Evolutionary conservation across 345 rosid genomes (phyloP).

Genomic region (Rhizophora apiculata): DNA sequence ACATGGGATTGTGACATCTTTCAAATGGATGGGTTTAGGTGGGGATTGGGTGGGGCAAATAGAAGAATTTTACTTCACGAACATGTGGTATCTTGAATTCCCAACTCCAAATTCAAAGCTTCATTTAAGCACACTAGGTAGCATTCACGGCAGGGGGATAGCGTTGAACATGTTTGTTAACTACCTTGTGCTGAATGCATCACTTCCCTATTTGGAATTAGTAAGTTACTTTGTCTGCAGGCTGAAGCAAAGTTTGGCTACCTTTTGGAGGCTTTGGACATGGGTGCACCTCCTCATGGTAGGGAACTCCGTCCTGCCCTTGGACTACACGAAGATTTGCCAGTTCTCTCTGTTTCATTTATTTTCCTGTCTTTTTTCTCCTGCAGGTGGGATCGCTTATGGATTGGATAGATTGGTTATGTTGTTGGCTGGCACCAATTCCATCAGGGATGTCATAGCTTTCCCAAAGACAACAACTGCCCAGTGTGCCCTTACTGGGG

Average conservation of each 20-base stretch:
- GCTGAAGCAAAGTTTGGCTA: conserved; percentile 95
- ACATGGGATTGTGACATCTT: too few relatives aligned
- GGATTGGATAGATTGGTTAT: conserved; percentile 92
- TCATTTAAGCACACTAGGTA: not conserved
- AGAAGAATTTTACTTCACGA: too few relatives aligned
- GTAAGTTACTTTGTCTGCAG: conserved; percentile 33
- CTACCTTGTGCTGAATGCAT: not conserved
- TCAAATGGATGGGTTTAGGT: too few relatives aligned
- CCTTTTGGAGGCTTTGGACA: conserved; percentile 92
- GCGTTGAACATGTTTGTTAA: not conserved
- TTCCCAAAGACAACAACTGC: conserved; percentile 94
- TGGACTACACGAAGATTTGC: not conserved
- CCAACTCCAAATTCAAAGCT: not conserved
- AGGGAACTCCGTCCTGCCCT: conserved; percentile 12
- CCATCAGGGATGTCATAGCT: conserved; percentile 92
- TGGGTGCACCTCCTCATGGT: conserved; percentile 99
- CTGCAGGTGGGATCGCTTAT: conserved; percentile 85
- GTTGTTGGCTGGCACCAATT: conserved; percentile 72
- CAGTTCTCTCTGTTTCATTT: not conserved
- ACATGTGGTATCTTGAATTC: not conserved
- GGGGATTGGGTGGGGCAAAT: too few relatives aligned
- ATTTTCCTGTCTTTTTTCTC: not conserved
- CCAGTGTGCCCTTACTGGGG: conserved; percentile 81
- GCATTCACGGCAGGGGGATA: not conserved
- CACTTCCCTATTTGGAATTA: not conserved